Base-by-base conservation (phyloP, 2,329 filamentous ascomycete species). In the Cadophora malorum region DNA sequence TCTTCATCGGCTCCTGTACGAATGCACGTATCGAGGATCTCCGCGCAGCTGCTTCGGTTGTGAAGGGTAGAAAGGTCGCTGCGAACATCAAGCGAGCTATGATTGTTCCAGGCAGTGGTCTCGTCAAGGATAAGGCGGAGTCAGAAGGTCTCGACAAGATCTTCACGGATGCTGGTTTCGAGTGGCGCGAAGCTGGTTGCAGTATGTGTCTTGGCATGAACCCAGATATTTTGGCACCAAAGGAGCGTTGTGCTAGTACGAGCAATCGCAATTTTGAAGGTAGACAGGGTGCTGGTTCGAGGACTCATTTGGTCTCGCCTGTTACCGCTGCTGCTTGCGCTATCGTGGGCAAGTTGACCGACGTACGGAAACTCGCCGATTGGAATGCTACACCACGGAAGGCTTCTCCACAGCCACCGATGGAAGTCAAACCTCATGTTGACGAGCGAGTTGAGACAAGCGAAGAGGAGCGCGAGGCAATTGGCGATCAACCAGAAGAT, bases 131-230 rank as follows among this genome's bases (percentile, higher is more conserved):
- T 69, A 91, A 94, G 80, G 96, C 96, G 6, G 95, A 99, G 81
- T 83, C 87, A 2, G 96, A 98, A 81, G 95, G 95, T 64, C 88
- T 99, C 4, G 93, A 98, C 81, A 93, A 94, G 83, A 91, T 97
- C 78, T 98, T 99, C 81, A 78, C 83, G 9, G 93, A 97, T 70
- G 94, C 96, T 60, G 96, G 96, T 8, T 98, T 98, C 74, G 95
- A 98, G 80, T 98, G 95, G 95, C 89, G 96, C 78, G 96, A 99
- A 83, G 96, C 96, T 73, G 96, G 96, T 61, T 99, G 96, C 87
- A 97, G 93, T 71, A 99, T 99, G 96, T 98, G 96, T 79, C 86
- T 99, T 65, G 96, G 96, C 79, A 99, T 99, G 95, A 99, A 99
- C 84, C 95, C 96, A 0, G 96, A 99, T 79, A 98, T 99, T 71